A percentile compares a stretch with the other conserved stretches of the same genome.
Conservation (phyloP, 1,139 yeast species). For the Taiozyma sp. region DNA sequence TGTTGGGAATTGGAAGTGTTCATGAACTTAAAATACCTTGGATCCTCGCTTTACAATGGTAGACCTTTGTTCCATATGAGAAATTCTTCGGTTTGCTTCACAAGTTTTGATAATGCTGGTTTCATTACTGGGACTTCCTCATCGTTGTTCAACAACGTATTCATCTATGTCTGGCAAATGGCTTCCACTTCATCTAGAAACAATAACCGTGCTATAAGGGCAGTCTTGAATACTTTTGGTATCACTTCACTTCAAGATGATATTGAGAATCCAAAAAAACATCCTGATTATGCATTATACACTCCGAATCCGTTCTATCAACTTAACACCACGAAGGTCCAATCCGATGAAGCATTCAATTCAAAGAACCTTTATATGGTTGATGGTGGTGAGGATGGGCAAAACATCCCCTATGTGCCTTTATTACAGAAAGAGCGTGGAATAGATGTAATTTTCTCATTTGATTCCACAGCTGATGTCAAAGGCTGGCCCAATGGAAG, state of each 20-base stretch:
- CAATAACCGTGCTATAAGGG: constrained; percentile 37
- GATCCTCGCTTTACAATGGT: constrained; percentile 41
- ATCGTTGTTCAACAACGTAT: constrained; percentile 56
- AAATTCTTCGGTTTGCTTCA: constrained; percentile 36
- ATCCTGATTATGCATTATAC: constrained; percentile 65
- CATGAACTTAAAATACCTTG: constrained; percentile 48
- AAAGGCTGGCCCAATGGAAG: constrained; percentile 65
- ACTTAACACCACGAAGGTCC: constrained; percentile 14
- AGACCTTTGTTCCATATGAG: constrained; percentile 24
- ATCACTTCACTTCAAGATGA: constrained; percentile 28
- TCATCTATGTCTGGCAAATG: constrained; percentile 41
- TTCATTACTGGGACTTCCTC: constrained; percentile 73
- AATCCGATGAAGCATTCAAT: constrained; percentile 14
- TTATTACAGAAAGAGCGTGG: constrained; percentile 55
- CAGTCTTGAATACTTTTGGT: constrained; percentile 45
- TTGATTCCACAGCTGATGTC: constrained; percentile 61
- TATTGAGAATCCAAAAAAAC: constrained; percentile 16
- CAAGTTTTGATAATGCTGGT: constrained; percentile 69
- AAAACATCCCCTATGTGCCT: constrained; percentile 69
- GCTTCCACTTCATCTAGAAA: constrained; percentile 37
- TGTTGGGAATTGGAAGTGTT: constrained; percentile 62
- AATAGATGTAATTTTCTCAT: constrained; percentile 43
- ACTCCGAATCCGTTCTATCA: constrained; percentile 74
- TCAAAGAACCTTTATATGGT: constrained; percentile 40
- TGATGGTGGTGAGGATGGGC: constrained; percentile 68